phyloP scores from a whole-genome alignment of 305 asterid genomes.

The Plantago coronopus region DNA sequence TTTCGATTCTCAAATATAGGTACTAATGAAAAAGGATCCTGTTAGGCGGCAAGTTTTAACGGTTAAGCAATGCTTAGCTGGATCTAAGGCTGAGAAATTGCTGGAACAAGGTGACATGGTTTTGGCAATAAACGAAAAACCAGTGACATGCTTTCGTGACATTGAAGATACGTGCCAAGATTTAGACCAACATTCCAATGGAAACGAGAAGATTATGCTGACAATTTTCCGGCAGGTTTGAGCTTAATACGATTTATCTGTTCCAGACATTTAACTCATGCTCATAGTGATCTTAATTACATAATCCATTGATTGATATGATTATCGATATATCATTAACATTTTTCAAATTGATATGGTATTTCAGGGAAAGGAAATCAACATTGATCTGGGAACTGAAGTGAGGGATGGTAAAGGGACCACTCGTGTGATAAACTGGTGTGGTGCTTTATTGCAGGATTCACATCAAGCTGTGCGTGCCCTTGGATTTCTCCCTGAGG shows the following conservation, averaged over 20 bases:
- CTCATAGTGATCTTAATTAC: not conserved
- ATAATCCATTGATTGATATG: not conserved
- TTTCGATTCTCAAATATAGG: constrained; percentile 39
- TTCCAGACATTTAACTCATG: not conserved
- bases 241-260: not conserved
- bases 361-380: constrained; percentile 76
- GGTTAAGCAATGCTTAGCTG: constrained; percentile 93
- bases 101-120: constrained; percentile 83
- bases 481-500: constrained; percentile 93
- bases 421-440: constrained; percentile 81
- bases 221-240: constrained; percentile 91
- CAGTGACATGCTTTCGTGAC: constrained; percentile 85
- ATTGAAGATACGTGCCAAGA: constrained; percentile 84
- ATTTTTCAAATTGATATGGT: constrained; percentile 15
- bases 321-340: not conserved
- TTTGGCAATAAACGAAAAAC: constrained; percentile 78
- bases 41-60: constrained; percentile 85
- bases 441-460: constrained; percentile 86
- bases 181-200: constrained; percentile 47
- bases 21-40: constrained; percentile 83
- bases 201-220: constrained; percentile 52
- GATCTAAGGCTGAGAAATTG: constrained; percentile 75
- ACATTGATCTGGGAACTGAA: constrained; percentile 82
- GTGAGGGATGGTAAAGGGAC: constrained; percentile 93
- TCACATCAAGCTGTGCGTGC: constrained; percentile 94